Evolutionary conservation across 2,329 filamentous ascomycete genomes (phyloP), one percentile per base, ranked within the genome.

Genomic region (Teratosphaeria zuluensis): DNA sequence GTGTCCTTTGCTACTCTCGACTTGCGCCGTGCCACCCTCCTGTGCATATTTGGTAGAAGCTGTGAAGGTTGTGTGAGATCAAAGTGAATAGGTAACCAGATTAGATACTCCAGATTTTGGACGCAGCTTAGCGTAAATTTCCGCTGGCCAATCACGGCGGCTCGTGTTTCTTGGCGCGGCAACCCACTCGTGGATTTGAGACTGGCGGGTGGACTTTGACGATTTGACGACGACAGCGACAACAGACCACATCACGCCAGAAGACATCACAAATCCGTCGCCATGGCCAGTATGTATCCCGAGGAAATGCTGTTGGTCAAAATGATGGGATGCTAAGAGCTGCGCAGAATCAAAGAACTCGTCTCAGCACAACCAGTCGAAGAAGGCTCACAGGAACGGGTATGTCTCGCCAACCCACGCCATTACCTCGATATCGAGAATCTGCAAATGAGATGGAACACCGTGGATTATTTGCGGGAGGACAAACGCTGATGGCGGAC

Each of bases 361-460:
- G 82, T 96, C 92, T 75, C 92, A 97, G 85, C 91, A 96, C 84
- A 96, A 96, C 83, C 89, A 94, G 87, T 86, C 85, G 79, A 89
- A 89, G 84, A 99, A 99, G 89, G 92, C 91, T 82, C 94, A 99
- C 88, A 87, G 88, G 78, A 99, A 99, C 85, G 94, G 94, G 92
- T 96, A 88, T 73, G 87, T 82, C 35, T 19, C 16, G 28, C 48
- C 28, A 56, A 24, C 51, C n/a, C n/a, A 11, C n/a, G 8, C 5
- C 42, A n/a, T 42, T 5, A 14, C 54, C 58, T 51, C 33, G 33
- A 38, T 51, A 51, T 52, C 61, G 54, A 56, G 30, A 46, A 32
- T 35, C 52, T 56, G 11, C 58, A 32, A 51, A 56, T 51, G 24
- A 52, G 35, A n/a, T 33, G 51, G 33, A 35, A 12, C 12, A 53